Evolutionary conservation across 805 yeast genomes (phyloP).

Genomic region (Candida golubevii): DNA sequence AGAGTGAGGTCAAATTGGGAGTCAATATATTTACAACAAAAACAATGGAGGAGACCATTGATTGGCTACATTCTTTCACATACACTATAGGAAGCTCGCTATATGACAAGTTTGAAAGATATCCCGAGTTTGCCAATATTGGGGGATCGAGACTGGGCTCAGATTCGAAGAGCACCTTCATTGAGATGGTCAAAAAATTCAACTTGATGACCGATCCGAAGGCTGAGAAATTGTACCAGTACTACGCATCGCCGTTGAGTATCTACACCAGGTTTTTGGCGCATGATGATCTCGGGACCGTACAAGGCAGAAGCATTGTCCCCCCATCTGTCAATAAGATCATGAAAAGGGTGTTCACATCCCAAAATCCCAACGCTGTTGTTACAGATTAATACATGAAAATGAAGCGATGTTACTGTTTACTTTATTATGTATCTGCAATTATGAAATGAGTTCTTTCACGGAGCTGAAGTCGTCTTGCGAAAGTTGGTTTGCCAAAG

Average conservation of each 20-base stretch:
- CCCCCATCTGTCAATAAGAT: constrained; percentile 49
- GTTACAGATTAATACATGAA: constrained; percentile 20
- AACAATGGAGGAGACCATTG: constrained; percentile 42
- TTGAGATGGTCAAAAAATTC: constrained; percentile 52
- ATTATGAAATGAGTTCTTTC: constrained; percentile 36
- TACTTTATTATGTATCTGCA: not conserved
- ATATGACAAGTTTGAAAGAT: constrained; percentile 54
- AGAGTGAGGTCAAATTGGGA: constrained; percentile 44
- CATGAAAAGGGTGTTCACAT: constrained; percentile 44
- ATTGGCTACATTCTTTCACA: constrained; percentile 55
- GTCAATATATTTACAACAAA: constrained; percentile 49
- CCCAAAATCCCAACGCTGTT: constrained; percentile 45
- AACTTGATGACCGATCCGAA: constrained; percentile 52
- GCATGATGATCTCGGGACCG: constrained; percentile 22
- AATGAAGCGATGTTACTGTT: no score
- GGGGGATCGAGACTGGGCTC: constrained; percentile 54
- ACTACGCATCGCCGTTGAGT: constrained; percentile 37
- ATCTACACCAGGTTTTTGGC: constrained; percentile 24
- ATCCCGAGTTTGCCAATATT: constrained; percentile 50
- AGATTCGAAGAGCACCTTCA: constrained; percentile 42
- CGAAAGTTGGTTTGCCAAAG: constrained; percentile 46
- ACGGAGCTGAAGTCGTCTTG: constrained; percentile 50
- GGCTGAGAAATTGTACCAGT: constrained; percentile 41
- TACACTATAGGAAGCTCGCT: constrained; percentile 46
- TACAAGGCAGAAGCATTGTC: constrained; percentile 44